Conservation (phyloP, 352 stramenopile genomes). For the Halophytophthora polymorphica region DNA sequence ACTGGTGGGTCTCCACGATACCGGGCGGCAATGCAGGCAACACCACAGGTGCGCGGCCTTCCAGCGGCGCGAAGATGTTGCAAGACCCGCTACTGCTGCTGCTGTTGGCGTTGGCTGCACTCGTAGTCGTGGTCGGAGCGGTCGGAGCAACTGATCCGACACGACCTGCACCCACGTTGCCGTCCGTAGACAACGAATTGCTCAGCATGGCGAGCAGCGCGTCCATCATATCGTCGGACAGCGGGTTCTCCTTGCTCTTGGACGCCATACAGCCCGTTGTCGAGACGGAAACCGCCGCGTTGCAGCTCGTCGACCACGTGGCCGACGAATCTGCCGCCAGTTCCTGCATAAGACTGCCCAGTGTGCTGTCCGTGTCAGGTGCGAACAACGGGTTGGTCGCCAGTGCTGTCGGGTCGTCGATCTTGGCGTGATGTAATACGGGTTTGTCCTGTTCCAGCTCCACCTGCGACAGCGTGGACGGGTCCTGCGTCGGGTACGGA, state of each 20-base stretch:
- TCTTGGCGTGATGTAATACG: slow-evolving; percentile 15
- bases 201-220: slow-evolving; percentile 32
- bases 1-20: slow-evolving; percentile 42
- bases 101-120: slow-evolving; percentile 5
- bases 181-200: slow-evolving; percentile 30
- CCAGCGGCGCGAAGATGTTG: slow-evolving; percentile 24
- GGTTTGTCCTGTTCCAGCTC: slow-evolving; percentile 2
- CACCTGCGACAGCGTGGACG: no score
- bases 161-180: not conserved
- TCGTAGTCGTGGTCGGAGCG: not conserved
- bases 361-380: slow-evolving; percentile 6
- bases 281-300: not conserved
- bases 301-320: not conserved
- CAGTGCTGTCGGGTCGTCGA: slow-evolving; percentile 10
- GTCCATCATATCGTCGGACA: slow-evolving; percentile 32
- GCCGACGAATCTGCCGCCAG: slow-evolving; percentile 4
- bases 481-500: slow-evolving; percentile 5
- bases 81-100: slow-evolving; percentile 13
- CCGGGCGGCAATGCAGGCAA: slow-evolving; percentile 16
- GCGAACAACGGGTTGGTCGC: slow-evolving; percentile 25
- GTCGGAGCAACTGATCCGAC: not conserved
- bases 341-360: slow-evolving; percentile 12
- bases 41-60: slow-evolving; percentile 18
- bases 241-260: slow-evolving; percentile 5
- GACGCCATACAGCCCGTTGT: no score